Evolutionary conservation across 202 grass and related monocot genomes (phyloP).

Genomic region (Musa balbisiana): DNA sequence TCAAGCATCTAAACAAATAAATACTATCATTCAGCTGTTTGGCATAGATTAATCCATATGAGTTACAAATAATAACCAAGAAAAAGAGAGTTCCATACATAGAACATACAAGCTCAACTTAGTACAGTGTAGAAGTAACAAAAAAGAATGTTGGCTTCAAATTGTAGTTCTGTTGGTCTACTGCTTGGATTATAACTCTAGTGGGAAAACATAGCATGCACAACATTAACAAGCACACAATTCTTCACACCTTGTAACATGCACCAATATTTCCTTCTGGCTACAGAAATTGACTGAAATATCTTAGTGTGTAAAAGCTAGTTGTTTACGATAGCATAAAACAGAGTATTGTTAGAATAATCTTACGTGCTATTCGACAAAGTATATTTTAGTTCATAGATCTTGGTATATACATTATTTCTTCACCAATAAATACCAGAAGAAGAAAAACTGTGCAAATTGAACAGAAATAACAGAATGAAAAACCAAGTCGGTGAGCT

Average conservation of each 20-base stretch:
- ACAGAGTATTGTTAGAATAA: no score
- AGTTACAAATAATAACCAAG: neutral
- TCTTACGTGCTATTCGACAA: neutral
- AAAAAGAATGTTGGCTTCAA: no score
- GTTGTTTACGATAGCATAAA: no score
- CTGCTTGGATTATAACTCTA: no score
- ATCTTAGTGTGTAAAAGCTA: no score
- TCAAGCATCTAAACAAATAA: neutral
- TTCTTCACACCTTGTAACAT: no score
- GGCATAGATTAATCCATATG: neutral
- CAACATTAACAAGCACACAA: no score
- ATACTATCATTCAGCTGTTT: neutral
- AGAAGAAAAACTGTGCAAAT: neutral
- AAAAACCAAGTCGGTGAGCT: neutral
- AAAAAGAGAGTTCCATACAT: neutral
- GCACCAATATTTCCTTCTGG: no score
- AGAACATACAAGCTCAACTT: neutral
- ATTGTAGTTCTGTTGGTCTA: no score
- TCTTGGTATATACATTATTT: neutral
- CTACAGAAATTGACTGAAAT: no score
- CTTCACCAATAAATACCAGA: neutral
- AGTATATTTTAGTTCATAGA: neutral
- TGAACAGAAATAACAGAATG: neutral
- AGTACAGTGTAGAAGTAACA: no score
- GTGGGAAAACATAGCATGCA: no score